A percentile compares a stretch with the other conserved stretches of the same genome.
Conservation (phyloP, 192 early-diverging fungal species). For the Backusella sp. region DNA sequence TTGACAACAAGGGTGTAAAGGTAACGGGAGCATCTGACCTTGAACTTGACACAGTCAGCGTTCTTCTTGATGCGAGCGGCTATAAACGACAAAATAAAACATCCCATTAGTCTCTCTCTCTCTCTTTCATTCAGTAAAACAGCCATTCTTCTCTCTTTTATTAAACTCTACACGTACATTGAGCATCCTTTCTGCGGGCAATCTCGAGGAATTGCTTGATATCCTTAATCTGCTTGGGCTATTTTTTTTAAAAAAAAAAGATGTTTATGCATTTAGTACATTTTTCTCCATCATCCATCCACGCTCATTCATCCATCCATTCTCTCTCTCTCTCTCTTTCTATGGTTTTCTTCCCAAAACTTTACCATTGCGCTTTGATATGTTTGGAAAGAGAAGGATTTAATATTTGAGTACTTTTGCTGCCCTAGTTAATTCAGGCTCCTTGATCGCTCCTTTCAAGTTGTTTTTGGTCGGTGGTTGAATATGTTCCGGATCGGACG, state of each 20-base stretch:
- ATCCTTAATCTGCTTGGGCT: slow-evolving; percentile 98
- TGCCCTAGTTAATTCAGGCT: neutral
- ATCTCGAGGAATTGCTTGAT: slow-evolving; percentile 99
- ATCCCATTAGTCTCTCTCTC: neutral
- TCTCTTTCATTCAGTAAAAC: neutral
- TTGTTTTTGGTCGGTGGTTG: neutral
- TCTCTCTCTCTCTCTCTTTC: neutral
- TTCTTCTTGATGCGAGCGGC: slow-evolving; percentile 97
- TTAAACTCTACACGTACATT: slow-evolving; percentile 42
- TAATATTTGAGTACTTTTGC: neutral
- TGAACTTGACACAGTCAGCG: slow-evolving; percentile 93
- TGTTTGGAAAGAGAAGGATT: slow-evolving; percentile 14
- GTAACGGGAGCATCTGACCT: slow-evolving; percentile 98
- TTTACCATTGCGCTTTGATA: slow-evolving; percentile 16
- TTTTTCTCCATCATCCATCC: neutral
- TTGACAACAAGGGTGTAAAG: slow-evolving; percentile 97
- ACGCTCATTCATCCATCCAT: neutral
- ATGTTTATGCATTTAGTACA: neutral
- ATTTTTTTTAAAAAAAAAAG: neutral
- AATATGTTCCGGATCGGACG: neutral
- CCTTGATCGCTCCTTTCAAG: neutral
- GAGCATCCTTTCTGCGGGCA: slow-evolving; percentile 95
- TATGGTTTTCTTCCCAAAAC: neutral
- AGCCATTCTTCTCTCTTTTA: neutral
- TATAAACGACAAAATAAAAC: slow-evolving; percentile 10